Evolutionary conservation across 352 stramenopile species (phyloP).

Genomic region (Pythium utonaiense): DNA sequence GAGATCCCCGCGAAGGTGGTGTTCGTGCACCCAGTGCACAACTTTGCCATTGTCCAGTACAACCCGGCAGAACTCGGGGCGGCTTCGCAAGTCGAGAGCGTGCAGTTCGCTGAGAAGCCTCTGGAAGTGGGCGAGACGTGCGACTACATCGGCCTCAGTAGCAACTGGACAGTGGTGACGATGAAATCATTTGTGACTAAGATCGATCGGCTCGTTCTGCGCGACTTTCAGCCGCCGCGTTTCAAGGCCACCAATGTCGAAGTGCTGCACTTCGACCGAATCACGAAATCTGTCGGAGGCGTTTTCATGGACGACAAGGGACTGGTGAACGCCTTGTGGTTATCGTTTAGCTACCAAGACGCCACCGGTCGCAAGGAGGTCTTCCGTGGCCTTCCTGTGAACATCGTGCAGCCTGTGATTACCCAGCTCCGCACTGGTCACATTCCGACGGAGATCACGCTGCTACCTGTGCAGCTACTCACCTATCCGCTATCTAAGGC

Average conservation of each 20-base stretch:
- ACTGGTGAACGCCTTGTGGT: conserved; percentile 73
- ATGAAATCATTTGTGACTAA: conserved; percentile 87
- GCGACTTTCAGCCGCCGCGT: conserved; percentile 80
- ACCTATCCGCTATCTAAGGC: conserved; percentile 88
- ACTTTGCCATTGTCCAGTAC: conserved; percentile 90
- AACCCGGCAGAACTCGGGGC: conserved; percentile 67
- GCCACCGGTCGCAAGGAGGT: conserved; percentile 73
- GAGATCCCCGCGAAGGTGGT: conserved; percentile 85
- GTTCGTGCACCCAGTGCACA: conserved; percentile 92
- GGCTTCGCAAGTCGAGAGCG: conserved; percentile 59
- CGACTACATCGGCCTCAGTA: conserved; percentile 84
- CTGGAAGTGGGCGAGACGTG: conserved; percentile 71
- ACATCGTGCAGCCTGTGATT: conserved; percentile 68
- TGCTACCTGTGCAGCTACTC: conserved; percentile 71
- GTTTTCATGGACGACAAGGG: conserved; percentile 80
- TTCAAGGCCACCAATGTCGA: conserved; percentile 86
- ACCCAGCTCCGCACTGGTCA: conserved; percentile 37
- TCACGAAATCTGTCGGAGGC: conserved; percentile 83
- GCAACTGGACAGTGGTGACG: conserved; percentile 84
- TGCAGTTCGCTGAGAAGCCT: conserved; percentile 52
- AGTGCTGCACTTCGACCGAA: conserved; percentile 86
- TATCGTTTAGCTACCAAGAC: conserved; percentile 88
- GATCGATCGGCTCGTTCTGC: conserved; percentile 73
- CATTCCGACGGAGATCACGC: conserved; percentile 52
- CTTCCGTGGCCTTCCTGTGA: conserved; percentile 71